Conservation (phyloP, 176 grass and related monocot genomes). For the Oryza meridionalis region DNA sequence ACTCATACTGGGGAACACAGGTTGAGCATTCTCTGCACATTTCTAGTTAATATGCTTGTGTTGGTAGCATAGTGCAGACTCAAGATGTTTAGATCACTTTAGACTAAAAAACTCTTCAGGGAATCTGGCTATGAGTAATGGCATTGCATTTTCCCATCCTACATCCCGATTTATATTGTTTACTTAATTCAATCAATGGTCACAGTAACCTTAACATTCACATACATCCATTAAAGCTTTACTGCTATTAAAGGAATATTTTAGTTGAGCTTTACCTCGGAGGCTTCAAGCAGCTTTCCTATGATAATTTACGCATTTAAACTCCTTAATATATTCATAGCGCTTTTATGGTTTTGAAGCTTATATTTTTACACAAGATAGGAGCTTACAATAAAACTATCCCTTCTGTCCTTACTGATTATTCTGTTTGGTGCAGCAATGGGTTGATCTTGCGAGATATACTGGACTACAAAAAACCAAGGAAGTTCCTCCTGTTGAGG, state of each 20-base stretch:
- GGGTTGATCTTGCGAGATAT: conserved; percentile 93
- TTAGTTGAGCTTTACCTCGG: not conserved
- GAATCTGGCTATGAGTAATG: not conserved
- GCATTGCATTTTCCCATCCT: not conserved
- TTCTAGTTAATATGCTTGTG: conserved; percentile 12
- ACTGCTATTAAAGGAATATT: not conserved
- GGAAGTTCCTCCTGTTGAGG: conserved; percentile 44
- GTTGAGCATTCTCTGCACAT: conserved; percentile 45
- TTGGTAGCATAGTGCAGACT: conserved; percentile 10
- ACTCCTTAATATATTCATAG: conserved; percentile 11
- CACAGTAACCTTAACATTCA: not conserved
- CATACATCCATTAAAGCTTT: not conserved
- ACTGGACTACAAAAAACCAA: conserved; percentile 70
- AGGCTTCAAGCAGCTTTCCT: not conserved
- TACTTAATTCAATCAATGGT: conserved; percentile 10
- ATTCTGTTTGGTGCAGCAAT: conserved; percentile 74
- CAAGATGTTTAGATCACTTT: conserved; percentile 13
- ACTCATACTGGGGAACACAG: conserved; percentile 99
- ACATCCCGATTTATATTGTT: conserved; percentile 14
- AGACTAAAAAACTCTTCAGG: not conserved
- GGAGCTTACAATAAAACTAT: not conserved
- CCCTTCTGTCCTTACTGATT: not conserved
- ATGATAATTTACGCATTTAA: not conserved
- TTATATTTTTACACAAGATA: conserved; percentile 15
- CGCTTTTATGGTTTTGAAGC: conserved; percentile 25